phyloP scores from a whole-genome alignment of 192 early-diverging fungal genomes.

The Rhizophlyctis rosea region DNA sequence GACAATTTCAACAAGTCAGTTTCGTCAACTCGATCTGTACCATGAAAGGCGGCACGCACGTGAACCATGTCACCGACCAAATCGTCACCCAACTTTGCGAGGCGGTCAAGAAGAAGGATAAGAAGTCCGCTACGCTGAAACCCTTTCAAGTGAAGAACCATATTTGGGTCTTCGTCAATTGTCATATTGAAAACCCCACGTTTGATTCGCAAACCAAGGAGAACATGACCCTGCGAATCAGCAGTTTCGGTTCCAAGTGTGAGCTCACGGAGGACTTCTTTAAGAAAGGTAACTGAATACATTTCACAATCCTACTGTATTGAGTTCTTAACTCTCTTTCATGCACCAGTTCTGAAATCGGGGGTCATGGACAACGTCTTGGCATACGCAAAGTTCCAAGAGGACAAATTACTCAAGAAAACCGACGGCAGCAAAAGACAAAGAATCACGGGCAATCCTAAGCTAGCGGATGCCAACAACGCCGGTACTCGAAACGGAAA shows the following conservation, averaged over 20 bases:
- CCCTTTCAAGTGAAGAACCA: slow-evolving; percentile 84
- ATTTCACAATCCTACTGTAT: background rate
- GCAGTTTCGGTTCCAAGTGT: slow-evolving; percentile 81
- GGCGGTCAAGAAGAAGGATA: slow-evolving; percentile 69
- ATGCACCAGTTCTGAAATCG: slow-evolving; percentile 67
- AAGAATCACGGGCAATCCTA: slow-evolving; percentile 66
- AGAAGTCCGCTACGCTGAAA: slow-evolving; percentile 66
- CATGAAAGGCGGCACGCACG: slow-evolving; percentile 88
- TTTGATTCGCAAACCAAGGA: slow-evolving; percentile 99
- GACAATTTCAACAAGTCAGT: slow-evolving; percentile 92
- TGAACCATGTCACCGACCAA: slow-evolving; percentile 77
- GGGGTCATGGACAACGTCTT: slow-evolving; percentile 82
- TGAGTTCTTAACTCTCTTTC: slow-evolving; percentile 9
- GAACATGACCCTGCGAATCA: slow-evolving; percentile 75
- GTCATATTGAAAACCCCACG: slow-evolving; percentile 86
- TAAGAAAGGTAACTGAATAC: slow-evolving; percentile 55
- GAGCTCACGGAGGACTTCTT: slow-evolving; percentile 73
- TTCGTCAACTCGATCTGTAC: slow-evolving; percentile 99
- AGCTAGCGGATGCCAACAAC: slow-evolving; percentile 92
- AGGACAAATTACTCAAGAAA: slow-evolving; percentile 78
- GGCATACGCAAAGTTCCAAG: slow-evolving; percentile 64
- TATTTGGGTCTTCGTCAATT: slow-evolving; percentile 93
- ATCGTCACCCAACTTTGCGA: slow-evolving; percentile 68
- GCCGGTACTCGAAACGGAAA: slow-evolving; percentile 72
- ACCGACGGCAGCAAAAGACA: slow-evolving; percentile 73